These are phyloP conservation scores for Chrysoporthe puriensis DNA, from an alignment of 2,329 filamentous ascomycete genomes.

Conservation along the genomic window DNA sequence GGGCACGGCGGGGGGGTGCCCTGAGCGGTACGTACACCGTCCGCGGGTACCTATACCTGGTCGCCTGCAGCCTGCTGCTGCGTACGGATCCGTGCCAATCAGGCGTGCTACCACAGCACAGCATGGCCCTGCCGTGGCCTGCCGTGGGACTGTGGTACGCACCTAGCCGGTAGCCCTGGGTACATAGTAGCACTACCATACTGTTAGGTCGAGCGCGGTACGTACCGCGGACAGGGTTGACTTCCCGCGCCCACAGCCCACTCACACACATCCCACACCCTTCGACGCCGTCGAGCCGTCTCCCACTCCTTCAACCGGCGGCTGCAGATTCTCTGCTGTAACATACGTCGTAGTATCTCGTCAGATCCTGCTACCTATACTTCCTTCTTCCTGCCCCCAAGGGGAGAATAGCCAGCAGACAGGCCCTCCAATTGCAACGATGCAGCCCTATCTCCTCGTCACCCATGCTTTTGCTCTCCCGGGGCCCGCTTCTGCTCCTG, in stretches of 20 bases:
- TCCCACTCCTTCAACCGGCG: background rate
- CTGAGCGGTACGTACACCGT: background rate
- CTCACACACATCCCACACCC: background rate
- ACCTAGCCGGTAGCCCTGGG: no score
- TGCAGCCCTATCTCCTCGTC: conserved; percentile 29
- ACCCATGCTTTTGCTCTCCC: conserved; percentile 1
- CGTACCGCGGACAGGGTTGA: background rate
- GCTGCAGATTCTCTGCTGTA: conserved; percentile 1
- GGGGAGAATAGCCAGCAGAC: background rate
- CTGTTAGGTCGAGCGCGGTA: background rate
- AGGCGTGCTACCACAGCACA: background rate
- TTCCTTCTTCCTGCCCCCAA: background rate
- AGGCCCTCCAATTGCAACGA: conserved; percentile 27
- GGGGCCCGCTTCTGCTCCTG: background rate
- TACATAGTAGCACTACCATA: background rate
- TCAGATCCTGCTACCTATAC: background rate
- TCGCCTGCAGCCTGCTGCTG: background rate
- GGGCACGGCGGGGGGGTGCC: background rate
- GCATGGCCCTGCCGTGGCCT: background rate
- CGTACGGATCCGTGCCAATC: background rate
- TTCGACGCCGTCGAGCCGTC: background rate
- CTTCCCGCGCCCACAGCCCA: background rate
- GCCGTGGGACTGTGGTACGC: no score
- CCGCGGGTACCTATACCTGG: background rate
- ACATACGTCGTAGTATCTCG: background rate